phyloP scores from a whole-genome alignment of 2,329 filamentous ascomycete species.

The Penicillium sp. region DNA sequence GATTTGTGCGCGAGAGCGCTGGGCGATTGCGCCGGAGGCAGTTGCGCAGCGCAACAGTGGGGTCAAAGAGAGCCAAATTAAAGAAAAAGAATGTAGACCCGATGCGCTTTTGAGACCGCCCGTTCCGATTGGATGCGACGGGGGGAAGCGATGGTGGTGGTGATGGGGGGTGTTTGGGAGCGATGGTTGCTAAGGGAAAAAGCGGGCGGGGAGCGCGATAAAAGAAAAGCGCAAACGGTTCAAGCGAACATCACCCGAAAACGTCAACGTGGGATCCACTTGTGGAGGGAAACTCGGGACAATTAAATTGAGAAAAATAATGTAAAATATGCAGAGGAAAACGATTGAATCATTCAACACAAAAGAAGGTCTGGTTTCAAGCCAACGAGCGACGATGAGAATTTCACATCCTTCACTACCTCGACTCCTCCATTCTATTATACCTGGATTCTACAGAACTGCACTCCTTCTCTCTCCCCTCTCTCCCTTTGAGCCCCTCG shows the following conservation, averaged over 20 bases:
- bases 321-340: too few species aligned
- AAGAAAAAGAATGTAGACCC: constrained; percentile 4
- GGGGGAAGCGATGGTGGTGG: constrained; percentile 57
- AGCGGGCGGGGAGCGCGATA: constrained; percentile 19
- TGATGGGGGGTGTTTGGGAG: constrained; percentile 33
- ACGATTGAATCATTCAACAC: too few species aligned
- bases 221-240: constrained; percentile 22
- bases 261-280: constrained; percentile 12
- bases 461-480: neutral
- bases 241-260: constrained; percentile 21
- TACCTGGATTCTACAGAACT: constrained; percentile 4
- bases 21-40: constrained; percentile 31
- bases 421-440: constrained; percentile 11
- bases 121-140: constrained; percentile 31
- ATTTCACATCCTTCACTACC: too few species aligned
- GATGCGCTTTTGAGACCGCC: constrained; percentile 23
- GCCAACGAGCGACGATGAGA: too few species aligned
- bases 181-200: constrained; percentile 11
- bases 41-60: constrained; percentile 20
- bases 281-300: constrained; percentile 2
- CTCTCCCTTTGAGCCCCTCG: neutral
- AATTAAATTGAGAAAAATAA: constrained; percentile 1
- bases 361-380: too few species aligned
- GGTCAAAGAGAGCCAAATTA: constrained; percentile 17
- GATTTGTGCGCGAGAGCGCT: constrained; percentile 16